Evolutionary conservation across 441 rosid species (phyloP).

Genomic region (Theobroma grandiflorum): DNA sequence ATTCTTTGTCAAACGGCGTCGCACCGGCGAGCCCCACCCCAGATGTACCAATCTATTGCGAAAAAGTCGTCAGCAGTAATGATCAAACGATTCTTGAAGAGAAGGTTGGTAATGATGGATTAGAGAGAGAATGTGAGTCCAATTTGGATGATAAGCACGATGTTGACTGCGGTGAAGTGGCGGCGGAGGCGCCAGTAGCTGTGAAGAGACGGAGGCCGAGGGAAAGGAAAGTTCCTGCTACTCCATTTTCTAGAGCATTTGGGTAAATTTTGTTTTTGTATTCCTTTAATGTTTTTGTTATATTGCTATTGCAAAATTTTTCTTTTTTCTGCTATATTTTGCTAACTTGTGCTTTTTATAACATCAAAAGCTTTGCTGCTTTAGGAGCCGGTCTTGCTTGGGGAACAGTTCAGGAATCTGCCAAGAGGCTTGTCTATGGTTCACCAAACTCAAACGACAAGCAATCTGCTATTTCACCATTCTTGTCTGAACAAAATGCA

Average conservation of each 20-base stretch:
- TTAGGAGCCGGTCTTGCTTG: slow-evolving; percentile 98
- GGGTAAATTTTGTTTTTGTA: slow-evolving; percentile 55
- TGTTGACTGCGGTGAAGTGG: slow-evolving; percentile 32
- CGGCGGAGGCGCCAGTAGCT: slow-evolving; percentile 34
- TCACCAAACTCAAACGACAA: slow-evolving; percentile 55
- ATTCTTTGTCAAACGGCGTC: slow-evolving; percentile 34
- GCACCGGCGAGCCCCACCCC: slow-evolving; percentile 26
- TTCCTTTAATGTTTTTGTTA: background rate
- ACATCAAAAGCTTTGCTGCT: slow-evolving; percentile 88
- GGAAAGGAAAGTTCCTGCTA: slow-evolving; percentile 91
- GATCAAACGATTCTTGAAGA: slow-evolving; percentile 23
- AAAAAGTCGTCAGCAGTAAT: slow-evolving; percentile 17
- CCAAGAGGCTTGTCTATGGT: slow-evolving; percentile 82
- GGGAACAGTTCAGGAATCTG: slow-evolving; percentile 93
- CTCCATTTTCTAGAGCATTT: slow-evolving; percentile 85
- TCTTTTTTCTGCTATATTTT: background rate
- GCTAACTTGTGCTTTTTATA: slow-evolving; percentile 40
- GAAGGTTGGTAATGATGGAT: slow-evolving; percentile 30
- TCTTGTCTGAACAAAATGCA: slow-evolving; percentile 84
- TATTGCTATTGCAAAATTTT: background rate
- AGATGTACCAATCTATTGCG: slow-evolving; percentile 17
- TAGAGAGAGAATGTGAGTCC: slow-evolving; percentile 37
- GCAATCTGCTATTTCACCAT: slow-evolving; percentile 74
- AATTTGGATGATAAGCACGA: slow-evolving; percentile 29
- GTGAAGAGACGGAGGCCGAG: slow-evolving; percentile 77